Percentiles rank a stretch among this genome's conserved stretches.
phyloP scores from a whole-genome alignment of 2,329 filamentous ascomycete species.

The Venturia carpophila region DNA sequence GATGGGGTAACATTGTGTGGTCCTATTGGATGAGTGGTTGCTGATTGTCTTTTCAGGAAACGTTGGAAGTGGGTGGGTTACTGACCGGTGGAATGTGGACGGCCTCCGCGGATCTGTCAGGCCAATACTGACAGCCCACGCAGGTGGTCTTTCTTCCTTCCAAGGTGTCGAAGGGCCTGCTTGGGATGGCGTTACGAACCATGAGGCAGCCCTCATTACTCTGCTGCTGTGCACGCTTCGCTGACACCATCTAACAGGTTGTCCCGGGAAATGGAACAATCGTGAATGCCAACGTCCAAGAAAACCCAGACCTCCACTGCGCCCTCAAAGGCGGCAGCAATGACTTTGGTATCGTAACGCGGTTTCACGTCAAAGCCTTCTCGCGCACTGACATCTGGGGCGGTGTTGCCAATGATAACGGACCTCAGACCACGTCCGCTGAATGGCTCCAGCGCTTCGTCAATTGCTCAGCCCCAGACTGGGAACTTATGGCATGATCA shows the following conservation, averaged over 20 bases:
- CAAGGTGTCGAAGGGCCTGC: constrained; percentile 27
- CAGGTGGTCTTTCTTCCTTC: constrained; percentile 31
- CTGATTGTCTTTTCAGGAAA: constrained; percentile 17
- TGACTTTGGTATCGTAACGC: constrained; percentile 33
- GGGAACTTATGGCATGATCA: constrained; percentile 3
- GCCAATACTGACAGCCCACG: background rate
- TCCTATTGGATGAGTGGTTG: background rate
- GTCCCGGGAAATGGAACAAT: constrained; percentile 32
- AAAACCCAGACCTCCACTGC: constrained; percentile 27
- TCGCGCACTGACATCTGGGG: constrained; percentile 8
- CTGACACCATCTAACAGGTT: constrained; percentile 20
- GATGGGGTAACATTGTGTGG: constrained; percentile 20
- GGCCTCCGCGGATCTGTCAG: background rate
- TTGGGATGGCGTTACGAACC: constrained; percentile 29
- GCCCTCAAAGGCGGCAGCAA: constrained; percentile 32
- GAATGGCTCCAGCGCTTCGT: constrained; percentile 14
- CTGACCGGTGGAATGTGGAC: constrained; percentile 26
- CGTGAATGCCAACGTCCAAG: constrained; percentile 25
- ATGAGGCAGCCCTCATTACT: constrained; percentile 22
- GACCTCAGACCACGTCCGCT: background rate
- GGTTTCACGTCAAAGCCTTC: constrained; percentile 20
- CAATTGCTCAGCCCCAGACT: constrained; percentile 1
- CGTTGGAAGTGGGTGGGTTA: constrained; percentile 32
- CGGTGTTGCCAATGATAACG: background rate
- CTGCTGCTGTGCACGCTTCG: background rate